Conservation (phyloP, 75 land plant genomes). For the Gnetum montanum region DNA sequence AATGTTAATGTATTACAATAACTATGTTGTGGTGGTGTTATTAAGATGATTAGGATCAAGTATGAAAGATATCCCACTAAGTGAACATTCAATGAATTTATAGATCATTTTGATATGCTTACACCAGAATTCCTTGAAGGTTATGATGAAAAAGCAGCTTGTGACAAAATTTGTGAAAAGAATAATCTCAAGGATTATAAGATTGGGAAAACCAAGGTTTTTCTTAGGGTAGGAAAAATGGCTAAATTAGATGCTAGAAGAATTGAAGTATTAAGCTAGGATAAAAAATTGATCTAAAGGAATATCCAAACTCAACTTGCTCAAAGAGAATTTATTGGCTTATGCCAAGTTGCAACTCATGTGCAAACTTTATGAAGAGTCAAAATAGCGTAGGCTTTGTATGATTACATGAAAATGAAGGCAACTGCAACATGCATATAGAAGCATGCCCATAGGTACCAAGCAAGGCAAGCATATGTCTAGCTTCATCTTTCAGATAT, state of each 20-base stretch:
- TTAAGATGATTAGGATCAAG: too few species aligned
- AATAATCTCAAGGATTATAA: constrained; percentile 34
- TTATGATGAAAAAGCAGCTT: constrained; percentile 75
- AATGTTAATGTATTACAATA: too few species aligned
- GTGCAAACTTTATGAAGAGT: constrained; percentile 56
- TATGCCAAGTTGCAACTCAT: constrained; percentile 37
- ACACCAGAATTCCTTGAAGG: constrained; percentile 17
- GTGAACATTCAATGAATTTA: too few species aligned
- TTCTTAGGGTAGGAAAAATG: constrained; percentile 81
- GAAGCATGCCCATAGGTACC: neutral
- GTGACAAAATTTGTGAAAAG: constrained; percentile 52
- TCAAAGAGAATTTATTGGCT: constrained; percentile 36
- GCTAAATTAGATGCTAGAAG: constrained; percentile 73
- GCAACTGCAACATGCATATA: neutral
- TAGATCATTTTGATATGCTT: neutral
- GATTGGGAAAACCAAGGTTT: constrained; percentile 80
- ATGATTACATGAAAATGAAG: constrained; percentile 45
- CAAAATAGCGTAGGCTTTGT: constrained; percentile 47
- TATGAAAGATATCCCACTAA: too few species aligned
- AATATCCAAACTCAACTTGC: constrained; percentile 44
- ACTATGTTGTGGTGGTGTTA: too few species aligned
- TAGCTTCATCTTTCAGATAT: constrained; percentile 35
- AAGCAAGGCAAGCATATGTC: neutral
- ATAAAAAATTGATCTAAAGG: constrained; percentile 55
- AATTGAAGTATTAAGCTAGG: constrained; percentile 49